These are phyloP conservation scores for Bolboschoenoplectus hybrid DNA, from an alignment of 202 grass and related monocot genomes.

Conservation along the genomic window DNA sequence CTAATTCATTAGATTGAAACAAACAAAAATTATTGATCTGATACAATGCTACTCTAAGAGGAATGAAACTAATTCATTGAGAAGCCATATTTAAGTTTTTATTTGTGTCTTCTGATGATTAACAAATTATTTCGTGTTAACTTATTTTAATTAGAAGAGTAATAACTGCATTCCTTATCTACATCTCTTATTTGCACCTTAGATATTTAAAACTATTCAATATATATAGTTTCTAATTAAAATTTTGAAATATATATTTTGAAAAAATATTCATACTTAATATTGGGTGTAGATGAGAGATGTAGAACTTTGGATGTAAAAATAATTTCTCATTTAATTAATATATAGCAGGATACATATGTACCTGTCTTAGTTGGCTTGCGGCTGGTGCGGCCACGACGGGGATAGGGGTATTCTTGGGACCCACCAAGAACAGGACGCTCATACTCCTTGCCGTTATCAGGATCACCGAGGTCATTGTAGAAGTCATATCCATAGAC, in stretches of 20 bases:
- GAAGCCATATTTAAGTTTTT: background rate
- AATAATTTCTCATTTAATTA: background rate
- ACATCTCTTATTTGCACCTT: too few relatives aligned
- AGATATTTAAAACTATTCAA: too few relatives aligned
- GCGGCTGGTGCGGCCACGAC: conserved; percentile 67
- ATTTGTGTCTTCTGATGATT: background rate
- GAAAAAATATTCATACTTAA: too few relatives aligned
- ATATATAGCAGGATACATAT: background rate
- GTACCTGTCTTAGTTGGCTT: conserved; percentile 46
- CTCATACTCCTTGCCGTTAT: conserved; percentile 10
- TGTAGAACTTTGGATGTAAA: too few relatives aligned
- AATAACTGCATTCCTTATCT: too few relatives aligned
- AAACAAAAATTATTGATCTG: background rate
- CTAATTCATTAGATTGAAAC: background rate
- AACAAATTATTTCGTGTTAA: background rate
- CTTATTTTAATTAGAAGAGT: background rate
- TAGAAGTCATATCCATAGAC: conserved; percentile 80
- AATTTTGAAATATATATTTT: too few relatives aligned
- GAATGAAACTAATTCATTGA: background rate
- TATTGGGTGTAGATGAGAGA: too few relatives aligned
- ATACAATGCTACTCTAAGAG: background rate
- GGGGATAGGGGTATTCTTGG: conserved; percentile 69
- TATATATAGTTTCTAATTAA: too few relatives aligned
- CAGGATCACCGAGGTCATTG: conserved; percentile 77
- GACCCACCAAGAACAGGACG: conserved; percentile 74